Evolutionary conservation across 176 grass and related monocot genomes (phyloP).

Genomic region (Lolium rigidum): DNA sequence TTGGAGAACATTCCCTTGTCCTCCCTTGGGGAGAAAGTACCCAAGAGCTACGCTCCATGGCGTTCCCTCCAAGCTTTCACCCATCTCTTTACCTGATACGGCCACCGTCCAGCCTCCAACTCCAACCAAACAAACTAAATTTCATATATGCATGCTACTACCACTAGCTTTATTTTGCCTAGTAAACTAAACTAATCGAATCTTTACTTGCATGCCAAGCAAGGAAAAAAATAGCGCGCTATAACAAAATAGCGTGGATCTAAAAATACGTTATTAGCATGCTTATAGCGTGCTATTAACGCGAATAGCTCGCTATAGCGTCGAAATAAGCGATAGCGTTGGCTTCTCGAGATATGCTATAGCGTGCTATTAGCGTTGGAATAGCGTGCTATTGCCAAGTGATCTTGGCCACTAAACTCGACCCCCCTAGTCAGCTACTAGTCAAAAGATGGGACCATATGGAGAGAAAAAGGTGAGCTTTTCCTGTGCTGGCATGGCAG

Average conservation of each 20-base stretch:
- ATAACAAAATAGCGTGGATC: no score
- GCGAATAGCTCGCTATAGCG: no score
- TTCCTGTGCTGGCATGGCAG: not conserved
- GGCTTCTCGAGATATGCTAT: no score
- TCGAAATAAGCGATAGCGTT: no score
- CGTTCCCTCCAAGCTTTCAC: slow-evolving; percentile 46
- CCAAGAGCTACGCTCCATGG: slow-evolving; percentile 46
- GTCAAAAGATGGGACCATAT: slow-evolving; percentile 49
- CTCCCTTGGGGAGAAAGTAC: slow-evolving; percentile 34
- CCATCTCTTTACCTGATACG: not conserved
- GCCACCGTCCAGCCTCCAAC: not conserved
- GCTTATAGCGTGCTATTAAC: no score
- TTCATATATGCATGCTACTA: not conserved
- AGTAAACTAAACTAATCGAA: not conserved
- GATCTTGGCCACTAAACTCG: not conserved
- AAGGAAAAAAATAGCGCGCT: no score
- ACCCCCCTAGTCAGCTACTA: not conserved
- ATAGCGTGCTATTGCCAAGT: no score
- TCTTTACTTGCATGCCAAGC: slow-evolving; percentile 46
- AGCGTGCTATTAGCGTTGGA: no score
- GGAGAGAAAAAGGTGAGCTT: not conserved
- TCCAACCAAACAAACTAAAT: not conserved
- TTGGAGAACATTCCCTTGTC: slow-evolving; percentile 64
- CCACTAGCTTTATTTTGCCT: not conserved
- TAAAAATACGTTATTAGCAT: no score